Percentiles rank a stretch among this genome's conserved stretches.
phyloP scores from a whole-genome alignment of 495 filamentous ascomycete genomes.

The Peziza echinospora region DNA sequence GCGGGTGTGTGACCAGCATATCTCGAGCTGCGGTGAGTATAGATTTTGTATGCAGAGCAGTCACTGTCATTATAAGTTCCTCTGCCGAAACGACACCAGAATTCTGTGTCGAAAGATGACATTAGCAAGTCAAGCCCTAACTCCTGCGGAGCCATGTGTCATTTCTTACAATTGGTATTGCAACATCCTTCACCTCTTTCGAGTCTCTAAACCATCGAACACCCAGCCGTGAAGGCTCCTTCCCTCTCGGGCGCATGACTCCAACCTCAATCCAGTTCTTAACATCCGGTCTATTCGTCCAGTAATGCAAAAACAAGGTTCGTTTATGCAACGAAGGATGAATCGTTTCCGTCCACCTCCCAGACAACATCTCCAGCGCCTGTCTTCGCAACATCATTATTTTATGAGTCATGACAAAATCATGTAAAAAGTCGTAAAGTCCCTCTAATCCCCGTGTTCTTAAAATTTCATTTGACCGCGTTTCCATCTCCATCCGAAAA shows the following conservation, averaged over 20 bases:
- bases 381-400: slow-evolving; percentile 58
- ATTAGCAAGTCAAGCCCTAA: background rate
- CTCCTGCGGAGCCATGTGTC: too few species aligned
- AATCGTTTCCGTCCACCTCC: slow-evolving; percentile 54
- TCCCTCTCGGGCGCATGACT: slow-evolving; percentile 18
- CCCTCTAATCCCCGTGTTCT: slow-evolving; percentile 42
- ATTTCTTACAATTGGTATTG: slow-evolving; percentile 31
- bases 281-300: slow-evolving; percentile 39
- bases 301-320: slow-evolving; percentile 73
- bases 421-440: slow-evolving; percentile 68
- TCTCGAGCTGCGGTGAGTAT: slow-evolving; percentile 39
- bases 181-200: slow-evolving; percentile 42
- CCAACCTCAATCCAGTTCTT: slow-evolving; percentile 56
- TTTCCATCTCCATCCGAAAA: slow-evolving; percentile 34
- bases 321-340: slow-evolving; percentile 55
- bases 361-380: slow-evolving; percentile 39
- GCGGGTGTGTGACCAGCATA: slow-evolving; percentile 30
- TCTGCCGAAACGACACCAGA: slow-evolving; percentile 47
- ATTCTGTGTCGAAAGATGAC: slow-evolving; percentile 25
- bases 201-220: slow-evolving; percentile 72
- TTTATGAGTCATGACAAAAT: slow-evolving; percentile 69
- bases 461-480: slow-evolving; percentile 45
- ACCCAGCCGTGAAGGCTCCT: slow-evolving; percentile 29
- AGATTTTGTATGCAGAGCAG: slow-evolving; percentile 49
- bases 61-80: slow-evolving; percentile 43